Conservation (phyloP, 495 filamentous ascomycete species). For the Hypoxylon fragiforme region DNA sequence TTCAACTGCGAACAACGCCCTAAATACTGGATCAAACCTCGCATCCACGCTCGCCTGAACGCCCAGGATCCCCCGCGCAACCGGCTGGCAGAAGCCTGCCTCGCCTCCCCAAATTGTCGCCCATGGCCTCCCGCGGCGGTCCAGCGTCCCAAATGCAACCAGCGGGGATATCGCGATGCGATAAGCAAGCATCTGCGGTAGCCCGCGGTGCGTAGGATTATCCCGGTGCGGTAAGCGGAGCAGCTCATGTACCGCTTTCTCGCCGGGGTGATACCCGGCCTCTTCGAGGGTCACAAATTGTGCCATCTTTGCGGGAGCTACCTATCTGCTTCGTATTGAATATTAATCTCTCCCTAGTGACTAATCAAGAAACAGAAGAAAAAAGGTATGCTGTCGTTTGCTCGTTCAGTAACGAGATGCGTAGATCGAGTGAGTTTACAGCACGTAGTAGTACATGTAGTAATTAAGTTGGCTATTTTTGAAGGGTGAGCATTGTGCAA, state of each 20-base stretch:
- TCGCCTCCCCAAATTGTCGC: conserved; percentile 75
- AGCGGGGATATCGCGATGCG: conserved; percentile 62
- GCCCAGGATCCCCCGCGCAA: conserved; percentile 61
- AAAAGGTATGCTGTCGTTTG: too few species aligned
- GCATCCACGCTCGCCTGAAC: conserved; percentile 61
- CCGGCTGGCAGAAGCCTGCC: conserved; percentile 61
- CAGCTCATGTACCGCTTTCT: conserved; percentile 37
- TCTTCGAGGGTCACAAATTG: conserved; percentile 21
- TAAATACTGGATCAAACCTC: conserved; percentile 65
- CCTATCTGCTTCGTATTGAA: too few species aligned
- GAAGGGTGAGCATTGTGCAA: too few species aligned
- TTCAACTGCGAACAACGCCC: conserved; percentile 10
- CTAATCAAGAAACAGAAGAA: not conserved
- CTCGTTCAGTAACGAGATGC: too few species aligned
- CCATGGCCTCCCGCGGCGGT: conserved; percentile 67
- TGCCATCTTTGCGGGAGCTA: conserved; percentile 7
- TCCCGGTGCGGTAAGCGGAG: conserved; percentile 42
- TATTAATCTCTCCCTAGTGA: too few species aligned
- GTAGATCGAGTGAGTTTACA: too few species aligned
- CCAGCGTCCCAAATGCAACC: conserved; percentile 70
- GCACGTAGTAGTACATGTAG: too few species aligned
- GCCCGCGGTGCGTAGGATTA: conserved; percentile 64
- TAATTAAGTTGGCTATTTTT: too few species aligned
- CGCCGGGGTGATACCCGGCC: conserved; percentile 44
- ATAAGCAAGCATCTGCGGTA: conserved; percentile 56